These are phyloP conservation scores for Xylaria sp. DNA, from an alignment of 2,329 filamentous ascomycete species.

Conservation along the genomic window DNA sequence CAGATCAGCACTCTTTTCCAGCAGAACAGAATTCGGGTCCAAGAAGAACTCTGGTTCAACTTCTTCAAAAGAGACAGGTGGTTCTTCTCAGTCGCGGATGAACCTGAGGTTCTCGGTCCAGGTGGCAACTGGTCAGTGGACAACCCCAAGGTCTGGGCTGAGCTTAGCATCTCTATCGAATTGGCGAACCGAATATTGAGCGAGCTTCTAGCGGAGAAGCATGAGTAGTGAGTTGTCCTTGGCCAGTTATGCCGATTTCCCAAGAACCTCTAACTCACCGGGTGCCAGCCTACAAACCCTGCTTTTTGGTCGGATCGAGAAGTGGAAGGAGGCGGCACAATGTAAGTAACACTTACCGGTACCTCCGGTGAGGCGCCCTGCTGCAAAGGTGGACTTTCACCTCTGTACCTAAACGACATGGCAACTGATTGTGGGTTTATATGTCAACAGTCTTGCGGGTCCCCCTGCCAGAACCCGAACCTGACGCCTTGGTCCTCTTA, in stretches of 20 bases:
- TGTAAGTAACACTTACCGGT: not conserved
- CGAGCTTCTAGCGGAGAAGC: constrained; percentile 8
- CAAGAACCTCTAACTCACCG: constrained; percentile 1
- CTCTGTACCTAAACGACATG: too few relatives aligned
- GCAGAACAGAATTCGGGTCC: constrained; percentile 1
- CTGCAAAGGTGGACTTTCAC: too few relatives aligned
- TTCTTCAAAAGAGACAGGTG: constrained; percentile 12
- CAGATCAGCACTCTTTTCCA: not conserved
- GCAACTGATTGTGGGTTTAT: not conserved
- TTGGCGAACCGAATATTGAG: constrained; percentile 13
- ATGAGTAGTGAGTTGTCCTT: constrained; percentile 13
- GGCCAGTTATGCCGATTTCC: not conserved
- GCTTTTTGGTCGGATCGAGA: constrained; percentile 4
- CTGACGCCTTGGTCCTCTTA: constrained; percentile 4
- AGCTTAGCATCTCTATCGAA: constrained; percentile 8
- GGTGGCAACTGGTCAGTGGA: constrained; percentile 7
- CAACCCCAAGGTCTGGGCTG: constrained; percentile 5
- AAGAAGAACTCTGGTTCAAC: constrained; percentile 12
- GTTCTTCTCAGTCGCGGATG: not conserved
- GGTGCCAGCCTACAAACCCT: constrained; percentile 10
- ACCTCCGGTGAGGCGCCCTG: too few relatives aligned
- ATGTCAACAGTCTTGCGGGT: not conserved
- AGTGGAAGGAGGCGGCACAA: not conserved
- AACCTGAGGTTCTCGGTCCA: not conserved
- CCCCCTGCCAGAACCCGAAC: not conserved